Evolutionary conservation across 73 alveolate species (phyloP).

Genomic region (Tetrahymena thermophila): DNA sequence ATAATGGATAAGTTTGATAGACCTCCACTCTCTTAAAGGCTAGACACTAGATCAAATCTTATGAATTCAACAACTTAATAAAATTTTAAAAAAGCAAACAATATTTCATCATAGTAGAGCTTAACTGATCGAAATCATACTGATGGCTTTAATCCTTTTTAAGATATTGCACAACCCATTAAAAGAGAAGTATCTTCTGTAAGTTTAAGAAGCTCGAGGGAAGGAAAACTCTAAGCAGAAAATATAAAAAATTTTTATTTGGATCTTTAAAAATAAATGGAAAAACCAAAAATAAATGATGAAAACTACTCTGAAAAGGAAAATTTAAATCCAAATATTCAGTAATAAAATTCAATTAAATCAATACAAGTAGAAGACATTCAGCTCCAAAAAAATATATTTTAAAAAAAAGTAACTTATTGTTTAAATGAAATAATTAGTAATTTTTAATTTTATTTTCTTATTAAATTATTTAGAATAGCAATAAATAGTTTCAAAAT

Average conservation of each 20-base stretch:
- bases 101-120: neutral
- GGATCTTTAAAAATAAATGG: neutral
- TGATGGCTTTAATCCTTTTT: neutral
- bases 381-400: neutral
- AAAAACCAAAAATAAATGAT: neutral
- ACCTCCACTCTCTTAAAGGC: neutral
- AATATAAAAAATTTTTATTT: neutral
- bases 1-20: neutral
- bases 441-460: no score
- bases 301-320: neutral
- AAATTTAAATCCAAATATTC: neutral
- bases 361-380: neutral
- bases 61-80: neutral
- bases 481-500: neutral
- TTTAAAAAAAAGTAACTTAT: neutral
- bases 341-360: neutral
- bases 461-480: neutral
- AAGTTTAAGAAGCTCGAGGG: neutral
- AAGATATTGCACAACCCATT: neutral
- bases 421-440: neutral
- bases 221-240: neutral
- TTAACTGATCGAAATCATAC: neutral
- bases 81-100: neutral
- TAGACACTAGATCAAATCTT: neutral
- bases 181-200: neutral